Evolutionary conservation across 2,329 filamentous ascomycete species (phyloP).

Genomic region (Sarocladium brachiariae): DNA sequence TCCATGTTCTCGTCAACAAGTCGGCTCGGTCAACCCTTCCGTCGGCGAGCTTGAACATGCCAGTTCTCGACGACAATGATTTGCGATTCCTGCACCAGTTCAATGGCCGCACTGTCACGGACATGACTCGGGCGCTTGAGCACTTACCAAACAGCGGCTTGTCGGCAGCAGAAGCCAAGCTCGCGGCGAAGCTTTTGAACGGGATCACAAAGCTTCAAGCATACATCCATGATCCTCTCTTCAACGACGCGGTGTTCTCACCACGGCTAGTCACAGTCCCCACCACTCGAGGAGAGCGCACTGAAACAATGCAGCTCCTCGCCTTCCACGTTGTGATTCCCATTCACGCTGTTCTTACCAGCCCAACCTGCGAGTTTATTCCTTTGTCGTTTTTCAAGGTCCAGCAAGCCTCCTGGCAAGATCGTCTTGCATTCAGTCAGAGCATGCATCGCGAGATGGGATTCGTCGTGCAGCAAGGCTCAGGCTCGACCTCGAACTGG

Average conservation of each 20-base stretch:
- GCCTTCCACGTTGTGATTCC: constrained; percentile 56
- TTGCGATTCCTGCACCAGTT: constrained; percentile 46
- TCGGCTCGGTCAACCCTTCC: constrained; percentile 54
- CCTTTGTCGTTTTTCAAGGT: constrained; percentile 60
- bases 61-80: constrained; percentile 48
- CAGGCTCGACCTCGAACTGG: constrained; percentile 9
- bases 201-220: constrained; percentile 33
- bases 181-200: constrained; percentile 37
- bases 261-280: constrained; percentile 34
- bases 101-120: constrained; percentile 33
- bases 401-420: constrained; percentile 54
- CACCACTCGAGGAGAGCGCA: constrained; percentile 15
- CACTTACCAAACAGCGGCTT: constrained; percentile 28
- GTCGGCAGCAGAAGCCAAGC: constrained; percentile 32
- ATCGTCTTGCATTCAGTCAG: constrained; percentile 52
- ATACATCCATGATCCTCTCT: constrained; percentile 36
- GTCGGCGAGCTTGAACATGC: constrained; percentile 45
- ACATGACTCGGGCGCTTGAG: constrained; percentile 19
- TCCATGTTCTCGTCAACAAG: constrained; percentile 56
- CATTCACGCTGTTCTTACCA: constrained; percentile 47
- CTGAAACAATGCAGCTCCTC: constrained; percentile 28
- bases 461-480: constrained; percentile 31
- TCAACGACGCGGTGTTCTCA: constrained; percentile 39
- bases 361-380: constrained; percentile 48
- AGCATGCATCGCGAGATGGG: constrained; percentile 56